Evolutionary conservation across 2,329 filamentous ascomycete species (phyloP).

Genomic region (Trichoderma cornu-damae): DNA sequence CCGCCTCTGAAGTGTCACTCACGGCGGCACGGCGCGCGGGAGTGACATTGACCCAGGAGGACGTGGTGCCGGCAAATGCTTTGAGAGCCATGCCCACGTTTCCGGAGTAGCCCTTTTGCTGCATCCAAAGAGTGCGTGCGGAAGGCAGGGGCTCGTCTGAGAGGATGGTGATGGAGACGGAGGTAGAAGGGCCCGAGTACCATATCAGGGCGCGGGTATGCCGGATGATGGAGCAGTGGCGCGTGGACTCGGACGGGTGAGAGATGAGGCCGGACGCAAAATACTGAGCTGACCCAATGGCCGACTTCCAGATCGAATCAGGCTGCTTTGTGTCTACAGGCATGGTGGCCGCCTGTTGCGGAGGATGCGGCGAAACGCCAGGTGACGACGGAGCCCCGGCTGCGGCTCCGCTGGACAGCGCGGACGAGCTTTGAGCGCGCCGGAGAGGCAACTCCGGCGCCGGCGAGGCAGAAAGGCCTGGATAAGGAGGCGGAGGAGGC

Average conservation of each 20-base stretch:
- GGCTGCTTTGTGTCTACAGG: neutral
- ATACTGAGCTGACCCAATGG: constrained; percentile 55
- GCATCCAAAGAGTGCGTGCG: constrained; percentile 60
- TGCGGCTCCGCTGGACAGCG: neutral
- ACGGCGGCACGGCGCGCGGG: constrained; percentile 45
- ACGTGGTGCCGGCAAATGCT: constrained; percentile 53
- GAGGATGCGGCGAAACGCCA: neutral
- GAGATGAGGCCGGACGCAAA: constrained; percentile 60
- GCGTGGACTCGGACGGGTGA: constrained; percentile 59
- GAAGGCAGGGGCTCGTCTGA: constrained; percentile 51
- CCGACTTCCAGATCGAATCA: constrained; percentile 40
- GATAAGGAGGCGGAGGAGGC: constrained; percentile 10
- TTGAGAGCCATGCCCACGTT: constrained; percentile 64
- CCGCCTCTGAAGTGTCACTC: constrained; percentile 47
- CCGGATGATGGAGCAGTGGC: constrained; percentile 61
- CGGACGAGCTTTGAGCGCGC: constrained; percentile 10
- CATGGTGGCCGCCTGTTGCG: neutral
- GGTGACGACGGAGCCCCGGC: neutral
- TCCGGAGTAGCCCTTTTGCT: constrained; percentile 63
- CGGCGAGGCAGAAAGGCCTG: neutral
- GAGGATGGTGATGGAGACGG: constrained; percentile 60
- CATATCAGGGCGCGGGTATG: constrained; percentile 61
- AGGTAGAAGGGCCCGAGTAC: constrained; percentile 61
- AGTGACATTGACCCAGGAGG: constrained; percentile 64
- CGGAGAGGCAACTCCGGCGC: constrained; percentile 3